Percentiles rank a stretch among this genome's conserved stretches.
Conservation (phyloP, 495 filamentous ascomycete genomes). For the Glutinoglossum americanum region DNA sequence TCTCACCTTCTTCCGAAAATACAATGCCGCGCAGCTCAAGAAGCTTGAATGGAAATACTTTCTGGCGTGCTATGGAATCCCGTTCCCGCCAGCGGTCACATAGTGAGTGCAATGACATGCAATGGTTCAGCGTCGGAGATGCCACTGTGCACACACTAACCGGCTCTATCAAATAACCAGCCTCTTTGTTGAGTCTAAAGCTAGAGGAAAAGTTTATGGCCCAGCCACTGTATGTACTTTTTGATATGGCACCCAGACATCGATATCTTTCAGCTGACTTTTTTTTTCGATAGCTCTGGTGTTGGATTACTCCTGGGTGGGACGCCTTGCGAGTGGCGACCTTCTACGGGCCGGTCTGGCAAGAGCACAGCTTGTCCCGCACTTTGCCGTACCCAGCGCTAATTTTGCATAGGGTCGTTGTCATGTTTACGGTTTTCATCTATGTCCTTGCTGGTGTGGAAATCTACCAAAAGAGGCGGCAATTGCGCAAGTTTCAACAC, state of each 20-base stretch:
- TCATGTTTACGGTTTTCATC: slow-evolving; percentile 46
- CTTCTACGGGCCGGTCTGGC: slow-evolving; percentile 79
- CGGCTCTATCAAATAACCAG: background rate
- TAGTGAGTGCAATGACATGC: slow-evolving; percentile 16
- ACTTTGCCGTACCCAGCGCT: background rate
- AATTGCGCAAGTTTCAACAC: slow-evolving; percentile 20
- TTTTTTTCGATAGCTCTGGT: slow-evolving; percentile 37
- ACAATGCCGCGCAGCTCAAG: slow-evolving; percentile 42
- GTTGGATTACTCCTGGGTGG: slow-evolving; percentile 51
- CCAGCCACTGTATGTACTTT: slow-evolving; percentile 36
- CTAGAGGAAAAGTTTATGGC: slow-evolving; percentile 35
- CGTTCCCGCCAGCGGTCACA: slow-evolving; percentile 44
- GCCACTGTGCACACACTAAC: background rate
- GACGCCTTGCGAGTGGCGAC: slow-evolving; percentile 51
- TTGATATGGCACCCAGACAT: background rate
- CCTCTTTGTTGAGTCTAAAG: background rate
- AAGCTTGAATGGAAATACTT: slow-evolving; percentile 53
- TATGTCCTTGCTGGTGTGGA: slow-evolving; percentile 50
- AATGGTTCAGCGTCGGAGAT: background rate
- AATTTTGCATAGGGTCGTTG: slow-evolving; percentile 29
- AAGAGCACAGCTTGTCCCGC: slow-evolving; percentile 7
- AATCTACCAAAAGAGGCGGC: slow-evolving; percentile 35
- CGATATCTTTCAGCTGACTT: slow-evolving; percentile 5
- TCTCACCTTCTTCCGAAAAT: slow-evolving; percentile 64
- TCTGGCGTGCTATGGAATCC: slow-evolving; percentile 50